Base-by-base conservation (phyloP, 129 eudicot genomes). In the Artemisia annua region DNA sequence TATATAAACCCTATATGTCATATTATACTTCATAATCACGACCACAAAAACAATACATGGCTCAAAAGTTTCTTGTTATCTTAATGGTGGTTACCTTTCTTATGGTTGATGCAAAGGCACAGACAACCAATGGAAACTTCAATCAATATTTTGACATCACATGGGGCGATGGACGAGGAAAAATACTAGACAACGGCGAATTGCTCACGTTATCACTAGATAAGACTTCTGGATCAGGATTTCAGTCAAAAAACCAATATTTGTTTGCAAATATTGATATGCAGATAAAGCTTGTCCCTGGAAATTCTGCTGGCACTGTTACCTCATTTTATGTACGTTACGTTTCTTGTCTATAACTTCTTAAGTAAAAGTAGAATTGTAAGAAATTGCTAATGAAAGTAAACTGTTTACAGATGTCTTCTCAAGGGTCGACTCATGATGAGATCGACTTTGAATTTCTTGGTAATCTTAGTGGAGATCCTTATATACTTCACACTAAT, bases 401-500 rank as follows among this genome's bases (percentile, higher is more conserved):
- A 7, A 39, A 39, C 9, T 39, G 11, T 39, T 76, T 79, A 68
- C 85, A 90, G 96, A 68, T 90, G 63, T 84, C 96, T 46, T 90
- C 96, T 2, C 72, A 85, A 64, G 93, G 92, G 48, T 77, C 90
- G 8, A 79, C 85, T 0, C 96, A 90, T 46, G 96, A 90, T 39
- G 96, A 90, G 75, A 90, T 90, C 18, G 96, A 90, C 73, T 90
- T 87, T 4, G 96, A 90, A 80, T 90, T 90, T 77, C 58, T 90
- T 54, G 96, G 96, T n/a, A 89, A 89, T 48, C 62, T 71, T 1
- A 80, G 65, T 0, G 96, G 96, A 1, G 77, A 89, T 35, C 96
- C 96, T 26, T 89, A 89, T 54, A 89, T 79, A 16, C 75, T 89
- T 22, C 96, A 89, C 86, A 90, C 96, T 11, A 90, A 90, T 74